phyloP scores from a whole-genome alignment of 139 green algal genomes.

The Mesotaenium endlicherianum region DNA sequence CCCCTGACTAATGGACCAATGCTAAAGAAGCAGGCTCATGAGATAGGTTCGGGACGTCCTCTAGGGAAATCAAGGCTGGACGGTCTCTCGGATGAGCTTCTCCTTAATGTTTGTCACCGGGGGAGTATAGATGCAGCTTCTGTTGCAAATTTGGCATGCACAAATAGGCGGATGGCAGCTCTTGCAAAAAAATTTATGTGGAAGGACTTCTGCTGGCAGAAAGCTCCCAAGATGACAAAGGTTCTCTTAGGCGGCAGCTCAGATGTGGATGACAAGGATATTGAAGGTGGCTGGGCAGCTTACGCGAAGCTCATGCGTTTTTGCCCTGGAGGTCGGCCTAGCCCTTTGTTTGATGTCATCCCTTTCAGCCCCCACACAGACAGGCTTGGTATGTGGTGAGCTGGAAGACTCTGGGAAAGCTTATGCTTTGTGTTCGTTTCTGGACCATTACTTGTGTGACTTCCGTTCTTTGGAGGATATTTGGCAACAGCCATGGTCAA shows the following conservation, averaged over 20 bases:
- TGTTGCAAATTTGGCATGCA: not conserved
- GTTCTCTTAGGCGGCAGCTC: not conserved
- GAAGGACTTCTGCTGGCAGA: not conserved
- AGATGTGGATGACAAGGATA: not conserved
- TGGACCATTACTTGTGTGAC: too few species aligned
- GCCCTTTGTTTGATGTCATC: not conserved
- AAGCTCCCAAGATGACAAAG: constrained; percentile 14
- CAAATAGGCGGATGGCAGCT: not conserved
- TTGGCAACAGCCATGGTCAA: too few species aligned
- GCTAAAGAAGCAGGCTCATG: too few species aligned
- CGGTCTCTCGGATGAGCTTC: too few species aligned
- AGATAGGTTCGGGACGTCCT: too few species aligned
- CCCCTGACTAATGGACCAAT: too few species aligned
- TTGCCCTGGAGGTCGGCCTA: not conserved
- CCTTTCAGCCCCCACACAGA: not conserved
- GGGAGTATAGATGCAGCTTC: too few species aligned
- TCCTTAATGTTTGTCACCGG: too few species aligned
- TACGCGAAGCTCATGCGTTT: constrained; percentile 2
- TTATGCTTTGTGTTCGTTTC: too few species aligned
- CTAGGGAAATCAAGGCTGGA: too few species aligned
- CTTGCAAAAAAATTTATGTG: not conserved
- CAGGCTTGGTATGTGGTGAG: not conserved
- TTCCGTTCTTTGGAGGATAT: too few species aligned
- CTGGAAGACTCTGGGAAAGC: too few species aligned
- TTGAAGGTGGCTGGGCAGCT: constrained; percentile 7